A percentile compares a stretch with the other conserved stretches of the same genome.
Evolutionary conservation across 2,329 filamentous ascomycete species (phyloP).

Genomic region (Madurella mycetomatis): DNA sequence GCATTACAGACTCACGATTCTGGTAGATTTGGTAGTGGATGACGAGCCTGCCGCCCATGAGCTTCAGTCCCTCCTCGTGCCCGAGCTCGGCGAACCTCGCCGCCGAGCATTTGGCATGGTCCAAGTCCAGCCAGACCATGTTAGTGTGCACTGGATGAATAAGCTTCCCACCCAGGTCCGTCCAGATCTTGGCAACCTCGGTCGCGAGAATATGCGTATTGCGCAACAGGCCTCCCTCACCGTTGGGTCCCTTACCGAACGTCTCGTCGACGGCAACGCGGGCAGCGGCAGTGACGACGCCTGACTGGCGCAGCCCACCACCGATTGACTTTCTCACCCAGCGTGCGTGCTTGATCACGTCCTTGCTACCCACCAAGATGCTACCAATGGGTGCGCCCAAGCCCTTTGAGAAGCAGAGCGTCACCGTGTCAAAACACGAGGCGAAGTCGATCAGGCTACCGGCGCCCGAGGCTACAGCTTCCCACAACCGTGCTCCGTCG

Average conservation of each 20-base stretch:
- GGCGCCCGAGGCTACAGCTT: slow-evolving; percentile 42
- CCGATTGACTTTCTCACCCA: slow-evolving; percentile 79
- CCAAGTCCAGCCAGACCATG: slow-evolving; percentile 81
- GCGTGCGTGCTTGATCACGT: slow-evolving; percentile 61
- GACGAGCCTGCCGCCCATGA: slow-evolving; percentile 41
- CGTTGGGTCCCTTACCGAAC: slow-evolving; percentile 56
- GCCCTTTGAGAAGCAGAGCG: slow-evolving; percentile 51
- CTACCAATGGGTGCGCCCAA: slow-evolving; percentile 50
- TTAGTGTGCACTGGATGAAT: slow-evolving; percentile 76
- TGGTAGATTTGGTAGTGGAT: slow-evolving; percentile 59
- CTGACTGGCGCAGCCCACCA: slow-evolving; percentile 71
- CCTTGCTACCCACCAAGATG: slow-evolving; percentile 41
- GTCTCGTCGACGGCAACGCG: slow-evolving; percentile 75
- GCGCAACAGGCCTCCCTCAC: slow-evolving; percentile 58
- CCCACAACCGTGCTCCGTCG: slow-evolving; percentile 51
- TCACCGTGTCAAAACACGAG: slow-evolving; percentile 53
- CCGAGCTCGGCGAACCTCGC: slow-evolving; percentile 39
- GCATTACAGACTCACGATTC: slow-evolving; percentile 55
- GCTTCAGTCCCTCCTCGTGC: slow-evolving; percentile 39
- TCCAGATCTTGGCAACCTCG: slow-evolving; percentile 61
- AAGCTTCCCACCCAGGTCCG: slow-evolving; percentile 62
- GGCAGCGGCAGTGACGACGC: slow-evolving; percentile 71
- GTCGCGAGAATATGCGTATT: slow-evolving; percentile 60
- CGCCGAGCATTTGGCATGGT: slow-evolving; percentile 47
- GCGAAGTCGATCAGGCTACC: slow-evolving; percentile 40